Evolutionary conservation across 2,329 filamentous ascomycete species (phyloP).

Genomic region (Alternaria consortialis): DNA sequence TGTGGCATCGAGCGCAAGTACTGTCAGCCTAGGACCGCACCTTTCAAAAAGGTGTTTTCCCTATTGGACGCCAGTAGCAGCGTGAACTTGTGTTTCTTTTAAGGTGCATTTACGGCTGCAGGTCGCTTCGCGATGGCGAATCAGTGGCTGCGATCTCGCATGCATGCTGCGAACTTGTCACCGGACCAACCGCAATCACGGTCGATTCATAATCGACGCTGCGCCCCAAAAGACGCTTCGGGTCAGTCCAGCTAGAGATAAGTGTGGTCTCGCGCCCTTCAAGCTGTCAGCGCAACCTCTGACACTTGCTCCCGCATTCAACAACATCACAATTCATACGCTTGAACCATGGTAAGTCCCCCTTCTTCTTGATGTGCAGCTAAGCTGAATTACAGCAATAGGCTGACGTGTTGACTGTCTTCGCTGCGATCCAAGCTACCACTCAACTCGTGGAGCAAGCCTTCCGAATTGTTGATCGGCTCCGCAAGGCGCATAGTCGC

Average conservation of each 20-base stretch:
- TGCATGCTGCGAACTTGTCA: constrained; percentile 11
- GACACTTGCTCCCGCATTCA: neutral
- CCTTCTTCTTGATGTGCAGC: neutral
- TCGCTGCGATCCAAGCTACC: constrained; percentile 5
- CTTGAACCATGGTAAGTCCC: neutral
- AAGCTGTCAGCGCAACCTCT: neutral
- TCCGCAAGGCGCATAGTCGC: constrained; percentile 23
- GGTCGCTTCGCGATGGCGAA: constrained; percentile 3
- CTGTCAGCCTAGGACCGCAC: neutral
- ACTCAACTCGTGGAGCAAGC: constrained; percentile 19
- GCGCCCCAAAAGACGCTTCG: constrained; percentile 1
- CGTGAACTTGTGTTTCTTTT: neutral
- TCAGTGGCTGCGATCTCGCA: constrained; percentile 1
- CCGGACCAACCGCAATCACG: constrained; percentile 5
- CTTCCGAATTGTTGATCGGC: constrained; percentile 16
- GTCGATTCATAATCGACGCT: constrained; percentile 1
- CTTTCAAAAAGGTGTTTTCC: neutral
- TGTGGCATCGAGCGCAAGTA: neutral
- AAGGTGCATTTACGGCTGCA: constrained; percentile 12
- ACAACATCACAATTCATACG: neutral
- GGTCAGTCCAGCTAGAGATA: neutral
- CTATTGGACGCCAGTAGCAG: neutral
- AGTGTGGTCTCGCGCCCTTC: neutral
- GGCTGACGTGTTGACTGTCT: neutral
- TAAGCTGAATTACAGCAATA: neutral